Base-by-base conservation (phyloP, 257 asterid species). In the Salvia miltiorrhiza region DNA sequence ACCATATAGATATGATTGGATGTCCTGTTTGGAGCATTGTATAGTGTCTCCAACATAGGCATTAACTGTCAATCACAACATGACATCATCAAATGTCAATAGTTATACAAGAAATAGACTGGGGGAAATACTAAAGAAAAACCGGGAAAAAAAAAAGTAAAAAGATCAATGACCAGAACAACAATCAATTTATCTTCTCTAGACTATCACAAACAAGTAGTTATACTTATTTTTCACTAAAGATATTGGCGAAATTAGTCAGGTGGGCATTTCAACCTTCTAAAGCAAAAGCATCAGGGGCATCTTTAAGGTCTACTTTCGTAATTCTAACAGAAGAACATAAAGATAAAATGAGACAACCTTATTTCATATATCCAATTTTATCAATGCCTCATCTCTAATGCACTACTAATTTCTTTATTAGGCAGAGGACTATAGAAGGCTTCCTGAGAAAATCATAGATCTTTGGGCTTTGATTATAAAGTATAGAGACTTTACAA, bases 1-100 rank as follows among this genome's bases (percentile, higher is more conserved):
- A 94, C 96, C 97, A 94, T 91, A 76, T 94, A 91, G 33, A 94
- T 91, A 76, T 89, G 98, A 79, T 91, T 91, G 63, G 98, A 78
- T 8, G 93, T 79, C 88, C 93, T 87, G 68, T 76, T 82, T 30
- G 90, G 81, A 64, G 97, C 96, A 76, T 91, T 89, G 78, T 94
- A 94, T 11, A 94, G 79, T n/a, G 97, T 86, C 73, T 91, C 97
- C 86, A 94, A 79, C 96, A 94, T 76, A 40, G 99, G 97, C 90
- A 94, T 82, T 84, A 94, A 75, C 99, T 94, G 90, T 73, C 56
- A 8, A 72, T 80, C 72, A 81, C 71, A 67, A 71, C 59, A 82
- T 71, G 52, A 21, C 76, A 59, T 54, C 43, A 67, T 76, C 77
- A 78, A 5, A 75, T 17, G 30, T 33, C 71, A 75, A 76, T 49